A percentile compares a stretch with the other conserved stretches of the same genome.
Conservation (phyloP, 495 filamentous ascomycete genomes). For the Parmelia sp. region DNA sequence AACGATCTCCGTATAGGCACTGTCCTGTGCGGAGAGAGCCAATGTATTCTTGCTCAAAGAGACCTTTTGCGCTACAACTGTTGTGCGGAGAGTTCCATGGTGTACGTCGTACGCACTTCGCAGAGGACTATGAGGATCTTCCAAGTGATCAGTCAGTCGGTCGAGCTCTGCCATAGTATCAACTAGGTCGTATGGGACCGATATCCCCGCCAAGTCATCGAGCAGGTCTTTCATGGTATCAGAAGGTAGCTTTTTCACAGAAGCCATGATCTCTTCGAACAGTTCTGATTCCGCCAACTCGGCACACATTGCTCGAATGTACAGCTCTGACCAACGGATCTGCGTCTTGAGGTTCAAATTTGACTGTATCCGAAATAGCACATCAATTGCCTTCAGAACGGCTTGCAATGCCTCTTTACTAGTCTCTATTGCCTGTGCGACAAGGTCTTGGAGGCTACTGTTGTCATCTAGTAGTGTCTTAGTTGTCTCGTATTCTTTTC, state of each 20-base stretch:
- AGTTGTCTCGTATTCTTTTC: slow-evolving; percentile 36
- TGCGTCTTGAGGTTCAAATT: slow-evolving; percentile 36
- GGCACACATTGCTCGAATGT: slow-evolving; percentile 51
- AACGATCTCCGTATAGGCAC: slow-evolving; percentile 68
- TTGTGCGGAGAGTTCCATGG: slow-evolving; percentile 77
- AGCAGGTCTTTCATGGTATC: slow-evolving; percentile 23
- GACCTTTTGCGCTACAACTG: slow-evolving; percentile 80
- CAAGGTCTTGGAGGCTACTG: slow-evolving; percentile 36
- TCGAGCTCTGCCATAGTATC: slow-evolving; percentile 17
- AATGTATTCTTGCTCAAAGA: slow-evolving; percentile 77
- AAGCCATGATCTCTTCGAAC: slow-evolving; percentile 49
- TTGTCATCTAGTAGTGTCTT: slow-evolving; percentile 49
- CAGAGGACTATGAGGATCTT: slow-evolving; percentile 27
- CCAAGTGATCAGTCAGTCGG: slow-evolving; percentile 19
- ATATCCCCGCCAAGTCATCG: background rate
- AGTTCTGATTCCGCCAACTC: slow-evolving; percentile 46
- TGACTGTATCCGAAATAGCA: slow-evolving; percentile 42
- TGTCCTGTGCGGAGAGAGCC: slow-evolving; percentile 64
- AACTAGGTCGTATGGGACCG: background rate
- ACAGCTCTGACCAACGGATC: slow-evolving; percentile 45
- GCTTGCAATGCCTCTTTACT: slow-evolving; percentile 40
- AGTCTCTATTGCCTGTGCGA: slow-evolving; percentile 30
- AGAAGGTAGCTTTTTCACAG: slow-evolving; percentile 47
- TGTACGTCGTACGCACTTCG: slow-evolving; percentile 28
- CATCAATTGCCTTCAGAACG: slow-evolving; percentile 42